These are phyloP conservation scores for Xylaria arbuscula DNA, from an alignment of 2,329 filamentous ascomycete species.

Conservation along the genomic window DNA sequence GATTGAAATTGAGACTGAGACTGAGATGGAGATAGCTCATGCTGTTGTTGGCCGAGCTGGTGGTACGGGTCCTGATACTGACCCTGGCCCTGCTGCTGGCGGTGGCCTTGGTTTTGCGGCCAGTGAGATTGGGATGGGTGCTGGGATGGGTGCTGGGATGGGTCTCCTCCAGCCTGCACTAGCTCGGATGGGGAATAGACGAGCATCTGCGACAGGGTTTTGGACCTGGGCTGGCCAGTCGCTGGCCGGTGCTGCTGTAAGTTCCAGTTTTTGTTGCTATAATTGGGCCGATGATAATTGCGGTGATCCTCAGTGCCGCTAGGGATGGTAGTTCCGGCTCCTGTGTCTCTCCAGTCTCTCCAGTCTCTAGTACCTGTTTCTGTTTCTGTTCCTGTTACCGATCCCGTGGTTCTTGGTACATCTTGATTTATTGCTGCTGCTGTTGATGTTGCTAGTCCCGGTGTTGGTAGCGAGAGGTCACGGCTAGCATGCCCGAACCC, in stretches of 20 bases:
- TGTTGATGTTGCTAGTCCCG: neutral
- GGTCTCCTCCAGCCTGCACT: conserved; percentile 14
- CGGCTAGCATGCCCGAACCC: conserved; percentile 10
- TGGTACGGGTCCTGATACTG: conserved; percentile 1
- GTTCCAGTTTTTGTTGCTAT: conserved; percentile 37
- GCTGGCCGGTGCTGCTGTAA: conserved; percentile 9
- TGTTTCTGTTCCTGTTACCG: neutral
- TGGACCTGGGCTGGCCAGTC: conserved; percentile 17
- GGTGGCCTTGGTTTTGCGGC: conserved; percentile 4
- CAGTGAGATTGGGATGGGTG: conserved; percentile 32
- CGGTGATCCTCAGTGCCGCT: conserved; percentile 13
- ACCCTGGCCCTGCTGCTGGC: conserved; percentile 2
- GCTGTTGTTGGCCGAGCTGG: conserved; percentile 5
- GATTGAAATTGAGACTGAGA: neutral
- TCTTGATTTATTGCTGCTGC: neutral
- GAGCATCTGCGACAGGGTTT: conserved; percentile 19
- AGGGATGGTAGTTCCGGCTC: neutral
- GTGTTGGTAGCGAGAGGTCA: neutral
- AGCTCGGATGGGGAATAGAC: conserved; percentile 36
- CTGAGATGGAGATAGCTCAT: neutral
- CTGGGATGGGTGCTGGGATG: conserved; percentile 35
- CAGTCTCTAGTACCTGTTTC: neutral
- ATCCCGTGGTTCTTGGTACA: neutral
- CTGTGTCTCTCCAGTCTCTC: neutral
- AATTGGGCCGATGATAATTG: conserved; percentile 28